Conservation (phyloP, 2,329 filamentous ascomycete species). For the Claviceps citrina region DNA sequence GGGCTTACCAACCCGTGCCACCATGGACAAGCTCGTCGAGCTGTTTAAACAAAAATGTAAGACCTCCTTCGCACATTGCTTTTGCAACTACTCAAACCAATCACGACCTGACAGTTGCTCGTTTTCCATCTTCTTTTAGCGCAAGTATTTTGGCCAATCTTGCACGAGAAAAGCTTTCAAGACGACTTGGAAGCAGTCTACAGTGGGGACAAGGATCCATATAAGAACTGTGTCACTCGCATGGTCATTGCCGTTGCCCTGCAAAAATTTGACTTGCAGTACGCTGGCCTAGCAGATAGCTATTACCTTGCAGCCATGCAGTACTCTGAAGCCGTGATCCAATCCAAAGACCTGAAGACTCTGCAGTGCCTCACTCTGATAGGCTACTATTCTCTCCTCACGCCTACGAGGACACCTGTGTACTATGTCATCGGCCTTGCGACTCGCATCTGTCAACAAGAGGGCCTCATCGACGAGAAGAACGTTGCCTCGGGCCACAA, state of each 20-base stretch:
- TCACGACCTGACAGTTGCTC: neutral
- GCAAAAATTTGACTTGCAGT: constrained; percentile 78
- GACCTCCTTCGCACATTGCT: constrained; percentile 8
- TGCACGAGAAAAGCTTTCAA: constrained; percentile 71
- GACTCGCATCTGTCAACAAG: constrained; percentile 72
- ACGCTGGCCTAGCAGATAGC: constrained; percentile 85
- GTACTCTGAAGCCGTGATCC: constrained; percentile 66
- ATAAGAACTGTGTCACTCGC: constrained; percentile 73
- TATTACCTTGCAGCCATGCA: constrained; percentile 86
- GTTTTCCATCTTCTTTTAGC: constrained; percentile 31
- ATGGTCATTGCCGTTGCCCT: constrained; percentile 92
- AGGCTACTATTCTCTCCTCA: constrained; percentile 80
- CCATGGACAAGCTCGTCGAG: constrained; percentile 67
- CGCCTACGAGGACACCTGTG: constrained; percentile 78
- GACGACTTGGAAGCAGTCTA: constrained; percentile 71
- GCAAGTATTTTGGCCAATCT: constrained; percentile 71
- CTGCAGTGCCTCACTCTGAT: constrained; percentile 80
- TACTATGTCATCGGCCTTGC: constrained; percentile 89
- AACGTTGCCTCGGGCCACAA: constrained; percentile 55
- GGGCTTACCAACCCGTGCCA: constrained; percentile 54
- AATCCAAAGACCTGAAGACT: constrained; percentile 78
- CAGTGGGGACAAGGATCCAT: constrained; percentile 56
- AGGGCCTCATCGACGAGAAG: constrained; percentile 77
- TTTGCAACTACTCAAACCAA: neutral
- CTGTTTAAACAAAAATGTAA: constrained; percentile 74